Evolutionary conservation across 2,329 filamentous ascomycete genomes (phyloP).

Genomic region (Phyllosticta capitalensis): DNA sequence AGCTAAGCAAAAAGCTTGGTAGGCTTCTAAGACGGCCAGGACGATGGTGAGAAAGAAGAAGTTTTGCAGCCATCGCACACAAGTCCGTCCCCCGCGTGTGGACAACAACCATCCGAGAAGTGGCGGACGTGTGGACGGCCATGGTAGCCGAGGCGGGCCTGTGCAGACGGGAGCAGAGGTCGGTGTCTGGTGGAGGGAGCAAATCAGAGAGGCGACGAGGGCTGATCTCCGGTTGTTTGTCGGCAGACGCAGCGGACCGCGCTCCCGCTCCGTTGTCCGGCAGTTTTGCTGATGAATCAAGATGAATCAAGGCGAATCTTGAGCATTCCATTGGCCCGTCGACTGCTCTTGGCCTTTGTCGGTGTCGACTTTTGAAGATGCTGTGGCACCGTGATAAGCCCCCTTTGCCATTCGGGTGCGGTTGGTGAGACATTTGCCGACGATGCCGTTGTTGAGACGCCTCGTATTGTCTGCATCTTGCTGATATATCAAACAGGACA

Average conservation of each 20-base stretch:
- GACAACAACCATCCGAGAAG: background rate
- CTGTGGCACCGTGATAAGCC: background rate
- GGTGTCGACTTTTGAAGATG: background rate
- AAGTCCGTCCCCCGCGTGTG: background rate
- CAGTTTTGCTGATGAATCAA: background rate
- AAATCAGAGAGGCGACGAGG: background rate
- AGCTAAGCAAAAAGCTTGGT: background rate
- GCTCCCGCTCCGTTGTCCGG: background rate
- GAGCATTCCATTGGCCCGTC: background rate
- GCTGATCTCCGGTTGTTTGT: background rate
- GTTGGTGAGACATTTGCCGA: background rate
- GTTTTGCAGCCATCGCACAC: background rate
- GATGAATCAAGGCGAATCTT: background rate
- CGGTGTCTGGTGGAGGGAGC: background rate
- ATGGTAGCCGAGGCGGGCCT: background rate
- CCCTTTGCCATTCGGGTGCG: background rate
- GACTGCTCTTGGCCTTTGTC: background rate
- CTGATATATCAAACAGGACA: background rate
- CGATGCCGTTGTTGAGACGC: background rate
- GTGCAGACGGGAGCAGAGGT: background rate
- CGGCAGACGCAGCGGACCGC: background rate
- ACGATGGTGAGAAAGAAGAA: background rate
- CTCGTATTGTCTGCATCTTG: background rate
- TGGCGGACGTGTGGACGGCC: background rate
- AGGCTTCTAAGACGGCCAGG: too few species aligned